Evolutionary conservation across 2,329 filamentous ascomycete species (phyloP), one percentile per base, ranked within the genome.

Genomic region (Scedosporium apiospermum): DNA sequence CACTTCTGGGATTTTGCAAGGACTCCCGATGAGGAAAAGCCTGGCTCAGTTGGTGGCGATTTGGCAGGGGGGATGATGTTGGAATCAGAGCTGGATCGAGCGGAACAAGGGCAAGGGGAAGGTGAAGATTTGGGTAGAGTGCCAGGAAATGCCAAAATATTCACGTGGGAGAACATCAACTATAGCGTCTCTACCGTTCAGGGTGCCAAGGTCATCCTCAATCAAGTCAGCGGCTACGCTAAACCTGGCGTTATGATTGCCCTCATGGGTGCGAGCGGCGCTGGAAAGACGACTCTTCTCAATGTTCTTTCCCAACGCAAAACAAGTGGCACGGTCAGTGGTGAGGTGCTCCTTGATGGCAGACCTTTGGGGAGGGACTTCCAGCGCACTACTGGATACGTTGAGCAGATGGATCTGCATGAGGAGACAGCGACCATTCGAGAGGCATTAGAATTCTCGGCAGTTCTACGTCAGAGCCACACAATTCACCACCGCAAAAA

Each of bases 401-500:
- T 96, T 27, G 91, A 96, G 76, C 91, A 96, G 72, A 90, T 96
- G 66, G 91, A 96, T 76, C 87, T 89, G 1, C 80, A 96, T 12
- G 88, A 93, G 60, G 91, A 91, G 4, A 88, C 88, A 0, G 78
- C 96, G 66, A 96, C 91, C 0, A 89, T 93, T 10, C 79, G 82
- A 34, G 91, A 96, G 76, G 96, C 91, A 0, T 75, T 96, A 64
- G 76, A 86, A 65, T 96, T 96, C 72, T 88, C 90, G 0, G 89
- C 90, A 0, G 82, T 88, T 30, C 81, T 96, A 75, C 86, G 64
- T 68, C 88, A 67, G 73, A 71, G 81, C 1, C 79, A 74, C 59
- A 71, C 70, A 1, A 68, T 80, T 4, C 67, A 74, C 0, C 75
- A 83, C 65, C 71, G 76, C 2, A 85, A 91, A 66, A 82, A 88